Evolutionary conservation across 176 grass and related monocot species (phyloP), one percentile per base, ranked within the genome.

Genomic region (Oryza glumipatula): DNA sequence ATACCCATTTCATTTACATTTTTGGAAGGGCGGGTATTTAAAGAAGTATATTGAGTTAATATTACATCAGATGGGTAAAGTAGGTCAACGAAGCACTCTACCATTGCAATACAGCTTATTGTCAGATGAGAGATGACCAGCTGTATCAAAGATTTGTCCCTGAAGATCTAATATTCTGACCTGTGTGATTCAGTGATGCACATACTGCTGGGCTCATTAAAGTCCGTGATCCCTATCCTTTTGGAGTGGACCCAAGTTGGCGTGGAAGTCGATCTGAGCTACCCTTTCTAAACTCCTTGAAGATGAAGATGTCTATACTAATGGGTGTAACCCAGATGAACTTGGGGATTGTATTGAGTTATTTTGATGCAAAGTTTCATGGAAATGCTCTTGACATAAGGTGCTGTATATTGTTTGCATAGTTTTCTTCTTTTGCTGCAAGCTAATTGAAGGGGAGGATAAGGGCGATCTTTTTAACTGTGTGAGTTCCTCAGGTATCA

Each of bases 221-320:
- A 85, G 91, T 91, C 38, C 93, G 86, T 74, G 88, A 92, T 81
- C 86, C 97, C 13, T 99, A 99, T 80, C 94, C 94, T 79, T 99
- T 99, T 94, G 97, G 97, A 36, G 97, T 99, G 86, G 97, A 99
- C 82, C 97, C 97, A 76, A 96, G 90, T 65, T 99, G 97, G 97
- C 88, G 90, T 78, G 97, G 97, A 83, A 96, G 92, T 90, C 90
- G 97, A 11, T 91, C 97, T 84, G 97, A 99, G 79, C 84, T 99
- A 83, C 97, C 97, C 48, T 99, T 99, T 96, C 80, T 99, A 76
- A 99, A 99, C 74, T 99, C 94, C 15, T 83, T 99, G 70, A 99
- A 99, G 87, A 99, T 99, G 97, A 99, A 99, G 78, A 99, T 99
- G 97, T 99, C 97, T 72, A 99, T 99, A 91, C 54, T 99, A 30